Percentiles rank a stretch among this genome's conserved stretches.
phyloP scores from a whole-genome alignment of 805 yeast species.

The Saccharomycopsis sp. region DNA sequence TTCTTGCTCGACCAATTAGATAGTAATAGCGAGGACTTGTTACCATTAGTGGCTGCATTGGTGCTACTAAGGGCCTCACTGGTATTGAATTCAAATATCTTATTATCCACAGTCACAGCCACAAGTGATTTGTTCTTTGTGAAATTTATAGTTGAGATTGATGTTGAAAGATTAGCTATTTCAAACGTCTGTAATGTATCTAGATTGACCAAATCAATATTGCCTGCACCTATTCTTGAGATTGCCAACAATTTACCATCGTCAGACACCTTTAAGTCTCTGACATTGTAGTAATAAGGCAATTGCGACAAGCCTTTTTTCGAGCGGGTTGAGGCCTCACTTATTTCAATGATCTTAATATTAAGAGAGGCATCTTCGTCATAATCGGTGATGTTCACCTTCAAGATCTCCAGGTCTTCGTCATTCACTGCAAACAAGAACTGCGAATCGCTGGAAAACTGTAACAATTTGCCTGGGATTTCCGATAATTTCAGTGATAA shows the following conservation, averaged over 20 bases:
- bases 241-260: constrained; percentile 44
- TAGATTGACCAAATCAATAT: constrained; percentile 45
- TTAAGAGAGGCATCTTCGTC: constrained; percentile 28
- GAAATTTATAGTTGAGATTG: constrained; percentile 58
- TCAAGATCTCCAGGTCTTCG: constrained; percentile 53
- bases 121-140: constrained; percentile 46
- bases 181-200: constrained; percentile 23
- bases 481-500: constrained; percentile 32
- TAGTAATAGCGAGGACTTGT: constrained; percentile 32
- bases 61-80: constrained; percentile 22
- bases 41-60: constrained; percentile 21
- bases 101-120: constrained; percentile 68
- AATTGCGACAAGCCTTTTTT: constrained; percentile 30
- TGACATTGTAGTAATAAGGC: constrained; percentile 45
- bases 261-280: constrained; percentile 43
- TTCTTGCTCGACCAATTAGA: constrained; percentile 79
- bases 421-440: background rate
- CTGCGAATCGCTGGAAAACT: constrained; percentile 29
- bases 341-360: constrained; percentile 29
- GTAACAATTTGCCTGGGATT: constrained; percentile 50
- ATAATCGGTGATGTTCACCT: constrained; percentile 29
- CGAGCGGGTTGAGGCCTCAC: constrained; percentile 26
- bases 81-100: constrained; percentile 58
- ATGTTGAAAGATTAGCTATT: constrained; percentile 36
- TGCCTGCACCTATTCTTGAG: constrained; percentile 53